These are phyloP conservation scores for Botrytis medusae DNA, from an alignment of 2,329 filamentous ascomycete species.

Conservation along the genomic window DNA sequence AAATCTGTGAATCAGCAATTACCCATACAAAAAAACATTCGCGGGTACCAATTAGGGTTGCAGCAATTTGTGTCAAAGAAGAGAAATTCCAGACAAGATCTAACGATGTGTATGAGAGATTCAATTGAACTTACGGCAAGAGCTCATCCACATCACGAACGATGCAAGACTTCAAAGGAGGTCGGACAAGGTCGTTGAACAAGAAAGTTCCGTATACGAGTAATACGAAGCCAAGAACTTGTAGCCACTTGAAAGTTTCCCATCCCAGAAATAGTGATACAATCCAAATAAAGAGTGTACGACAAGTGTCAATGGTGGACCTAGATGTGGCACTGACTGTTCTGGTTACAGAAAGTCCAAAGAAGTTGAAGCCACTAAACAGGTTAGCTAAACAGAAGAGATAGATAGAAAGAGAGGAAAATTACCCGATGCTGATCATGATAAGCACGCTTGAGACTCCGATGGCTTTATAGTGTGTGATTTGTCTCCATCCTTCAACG, in stretches of 20 bases:
- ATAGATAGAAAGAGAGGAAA: slow-evolving; percentile 28
- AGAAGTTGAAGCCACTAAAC: slow-evolving; percentile 92
- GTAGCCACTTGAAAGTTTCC: slow-evolving; percentile 97
- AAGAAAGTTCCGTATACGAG: slow-evolving; percentile 96
- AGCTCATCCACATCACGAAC: slow-evolving; percentile 60
- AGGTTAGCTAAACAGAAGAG: slow-evolving; percentile 21
- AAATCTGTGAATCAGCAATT: not conserved
- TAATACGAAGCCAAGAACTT: slow-evolving; percentile 82
- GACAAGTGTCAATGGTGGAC: slow-evolving; percentile 95
- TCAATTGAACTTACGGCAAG: slow-evolving; percentile 51
- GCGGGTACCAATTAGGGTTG: not conserved
- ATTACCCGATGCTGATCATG: slow-evolving; percentile 96
- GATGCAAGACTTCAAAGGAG: slow-evolving; percentile 70
- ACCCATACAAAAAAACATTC: not conserved
- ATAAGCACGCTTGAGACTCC: slow-evolving; percentile 80
- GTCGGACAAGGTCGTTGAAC: slow-evolving; percentile 90
- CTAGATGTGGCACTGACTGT: slow-evolving; percentile 87
- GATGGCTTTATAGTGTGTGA: slow-evolving; percentile 70
- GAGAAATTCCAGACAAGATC: not conserved
- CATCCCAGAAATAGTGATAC: slow-evolving; percentile 89
- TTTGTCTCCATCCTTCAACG: slow-evolving; percentile 77
- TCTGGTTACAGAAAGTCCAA: slow-evolving; percentile 89
- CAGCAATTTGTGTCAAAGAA: not conserved
- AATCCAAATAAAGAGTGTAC: slow-evolving; percentile 97
- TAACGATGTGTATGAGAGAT: not conserved